These are phyloP conservation scores for Crithidia acanthocephali DNA, from an alignment of 208 protist genomes.

Conservation along the genomic window DNA sequence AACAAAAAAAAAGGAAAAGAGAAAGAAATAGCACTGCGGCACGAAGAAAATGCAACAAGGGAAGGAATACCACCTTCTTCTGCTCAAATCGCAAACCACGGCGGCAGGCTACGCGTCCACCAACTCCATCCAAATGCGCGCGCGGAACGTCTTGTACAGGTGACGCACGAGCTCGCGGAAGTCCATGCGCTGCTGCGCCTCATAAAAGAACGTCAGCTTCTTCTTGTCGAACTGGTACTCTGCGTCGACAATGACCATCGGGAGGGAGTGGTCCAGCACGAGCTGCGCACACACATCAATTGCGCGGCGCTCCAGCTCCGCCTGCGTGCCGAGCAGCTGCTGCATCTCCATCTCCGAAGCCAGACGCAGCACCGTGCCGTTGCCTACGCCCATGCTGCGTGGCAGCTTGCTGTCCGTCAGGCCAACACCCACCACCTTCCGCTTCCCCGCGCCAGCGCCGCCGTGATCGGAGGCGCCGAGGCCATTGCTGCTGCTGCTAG, in stretches of 20 bases:
- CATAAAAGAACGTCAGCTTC: constrained; percentile 93
- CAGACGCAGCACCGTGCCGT: constrained; percentile 77
- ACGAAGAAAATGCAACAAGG: background rate
- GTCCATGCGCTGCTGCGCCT: constrained; percentile 88
- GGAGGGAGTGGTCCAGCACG: constrained; percentile 81
- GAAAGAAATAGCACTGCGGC: background rate
- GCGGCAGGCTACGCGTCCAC: constrained; percentile 59
- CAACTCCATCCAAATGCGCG: constrained; percentile 92
- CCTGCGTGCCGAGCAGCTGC: constrained; percentile 74
- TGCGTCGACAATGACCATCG: constrained; percentile 91
- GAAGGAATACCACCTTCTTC: background rate
- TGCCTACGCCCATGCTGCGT: constrained; percentile 74
- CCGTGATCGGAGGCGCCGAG: background rate
- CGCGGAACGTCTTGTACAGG: constrained; percentile 89
- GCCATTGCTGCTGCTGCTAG: constrained; percentile 7
- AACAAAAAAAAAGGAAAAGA: constrained; percentile 1
- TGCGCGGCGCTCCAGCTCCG: constrained; percentile 80
- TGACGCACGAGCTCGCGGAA: constrained; percentile 90
- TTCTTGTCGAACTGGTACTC: constrained; percentile 94
- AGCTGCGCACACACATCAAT: constrained; percentile 81
- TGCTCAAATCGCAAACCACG: too few relatives aligned
- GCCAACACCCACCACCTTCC: constrained; percentile 52
- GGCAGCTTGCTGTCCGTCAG: constrained; percentile 63
- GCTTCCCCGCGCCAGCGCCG: constrained; percentile 5
- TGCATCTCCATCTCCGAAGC: constrained; percentile 64